Base-by-base conservation (phyloP, 2,329 filamentous ascomycete species). In the Talaromyces sp. region DNA sequence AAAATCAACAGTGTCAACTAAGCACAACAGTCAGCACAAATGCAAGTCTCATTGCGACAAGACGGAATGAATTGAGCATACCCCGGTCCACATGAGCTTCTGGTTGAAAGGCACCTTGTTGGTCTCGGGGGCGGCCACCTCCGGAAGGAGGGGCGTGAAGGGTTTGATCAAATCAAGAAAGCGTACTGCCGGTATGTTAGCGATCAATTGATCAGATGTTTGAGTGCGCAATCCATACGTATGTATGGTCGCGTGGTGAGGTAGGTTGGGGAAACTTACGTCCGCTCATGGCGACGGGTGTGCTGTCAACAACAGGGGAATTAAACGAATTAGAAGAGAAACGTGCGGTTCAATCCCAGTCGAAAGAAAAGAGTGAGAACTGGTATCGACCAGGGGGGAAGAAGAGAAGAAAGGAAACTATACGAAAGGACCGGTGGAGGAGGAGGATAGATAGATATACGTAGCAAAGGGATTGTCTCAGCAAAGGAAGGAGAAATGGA, bases 141-240 rank as follows among this genome's bases (percentile, higher is more conserved):
- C 94, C 74, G 94, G 94, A 77, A 99, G 89, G 85, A 97, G 91
- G 82, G 94, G 93, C 84, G 95, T 91, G 78, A 99, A 99, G 74
- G 94, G 94, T 81, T 99, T 99, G 82, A 99, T 94, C 77, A 97
- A 85, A 80, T 99, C 94, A 82, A 99, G 93, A 77, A 99, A 99
- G 77, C 94, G 92, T 80, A 99, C 93, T 97, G 64, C 59, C 39
- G 55, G 54, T 17, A 13, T 5, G 46, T 71, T 56, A 75, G 69
- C 59, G 65, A 68, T 28, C 65, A 54, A 62, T 56, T 54, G 53
- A 51, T 37, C 60, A 21, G 15, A 15, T 13, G 0, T 7, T 48
- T 17, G 7, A 48, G 45, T 25, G 45, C 45, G 13, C 45, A 13
- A n/a, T 4, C 5, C 28, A 7, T 3, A 21, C 15, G n/a, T n/a